Percentiles rank a stretch among this genome's conserved stretches.
Evolutionary conservation across 345 rosid genomes (phyloP).

Genomic region (Punica granatum): DNA sequence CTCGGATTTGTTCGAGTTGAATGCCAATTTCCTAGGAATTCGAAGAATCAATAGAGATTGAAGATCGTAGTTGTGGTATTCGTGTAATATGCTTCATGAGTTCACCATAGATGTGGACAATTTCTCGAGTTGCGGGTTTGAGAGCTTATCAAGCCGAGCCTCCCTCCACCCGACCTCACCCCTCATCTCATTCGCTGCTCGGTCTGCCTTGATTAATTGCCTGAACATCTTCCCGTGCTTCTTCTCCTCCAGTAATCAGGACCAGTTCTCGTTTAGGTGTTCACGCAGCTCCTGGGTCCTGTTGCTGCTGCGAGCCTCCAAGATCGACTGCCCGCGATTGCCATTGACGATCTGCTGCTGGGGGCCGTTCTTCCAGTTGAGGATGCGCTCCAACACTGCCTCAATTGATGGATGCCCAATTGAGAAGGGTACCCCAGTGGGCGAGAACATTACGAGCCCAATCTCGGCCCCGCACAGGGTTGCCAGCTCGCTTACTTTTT

Average conservation of each 20-base stretch:
- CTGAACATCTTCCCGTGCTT: background rate
- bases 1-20: no score
- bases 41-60: no score
- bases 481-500: background rate
- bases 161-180: background rate
- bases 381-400: background rate
- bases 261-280: no score
- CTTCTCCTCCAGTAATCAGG: background rate
- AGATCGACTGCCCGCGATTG: no score
- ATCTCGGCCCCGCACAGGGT: constrained; percentile 2
- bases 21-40: no score
- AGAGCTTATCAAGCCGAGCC: background rate
- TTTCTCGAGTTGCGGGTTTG: background rate
- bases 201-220: background rate
- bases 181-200: background rate
- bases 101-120: background rate
- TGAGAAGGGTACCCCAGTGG: background rate
- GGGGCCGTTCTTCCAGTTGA: background rate
- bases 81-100: background rate
- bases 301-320: background rate
- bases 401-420: background rate
- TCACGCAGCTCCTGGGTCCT: no score
- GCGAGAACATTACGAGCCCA: constrained; percentile 5
- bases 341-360: no score
- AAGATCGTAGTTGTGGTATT: background rate